Evolutionary conservation across 495 filamentous ascomycete genomes (phyloP), one percentile per base, ranked within the genome.

Genomic region (Staphylotrichum tortipilum): DNA sequence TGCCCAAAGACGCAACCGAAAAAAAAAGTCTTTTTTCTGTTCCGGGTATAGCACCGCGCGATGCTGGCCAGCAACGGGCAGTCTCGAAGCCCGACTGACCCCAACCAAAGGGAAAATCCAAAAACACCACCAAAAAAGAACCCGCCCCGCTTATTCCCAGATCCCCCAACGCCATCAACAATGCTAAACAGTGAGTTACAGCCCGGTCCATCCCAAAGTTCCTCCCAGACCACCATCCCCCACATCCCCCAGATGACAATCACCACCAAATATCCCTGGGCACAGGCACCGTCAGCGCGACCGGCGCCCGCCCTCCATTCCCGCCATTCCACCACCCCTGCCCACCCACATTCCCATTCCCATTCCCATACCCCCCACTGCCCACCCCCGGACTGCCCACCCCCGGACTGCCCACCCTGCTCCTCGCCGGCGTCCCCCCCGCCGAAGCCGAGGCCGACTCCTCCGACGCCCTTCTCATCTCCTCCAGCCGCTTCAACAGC

Each of bases 401-500:
- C 23, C 41, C 26, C 26, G 6, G 26, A 28, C 26, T 28, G 26
- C 26, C 26, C 26, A 28, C 26, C 10, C 45, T 14, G 10, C 45
- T 39, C n/a, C 24, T 23, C 30, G n/a, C 40, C 18, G 33, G 22
- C 8, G 44, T 23, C 17, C 12, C 29, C 36, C 28, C 29, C 10
- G 23, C 26, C 33, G 39, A 28, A 30, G 38, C 12, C 17, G 36
- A 35, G 42, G 35, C n/a, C 34, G 47, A 21, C 9, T 7, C 17
- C 36, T 14, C 36, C 3, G 49, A 14, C 24, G 23, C 54, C 12
- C 3, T 28, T 22, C 55, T 30, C 54, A 63, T 15, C 10, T 57
- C 57, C 38, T 65, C 60, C 24, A 65, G 40, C 30, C 47, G 44
- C 31, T 49, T 49, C 12, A 61, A 36, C 50, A 65, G 34, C 9